Conservation (phyloP, 2,329 filamentous ascomycete species). For the Cryphonectria nitschkei region DNA sequence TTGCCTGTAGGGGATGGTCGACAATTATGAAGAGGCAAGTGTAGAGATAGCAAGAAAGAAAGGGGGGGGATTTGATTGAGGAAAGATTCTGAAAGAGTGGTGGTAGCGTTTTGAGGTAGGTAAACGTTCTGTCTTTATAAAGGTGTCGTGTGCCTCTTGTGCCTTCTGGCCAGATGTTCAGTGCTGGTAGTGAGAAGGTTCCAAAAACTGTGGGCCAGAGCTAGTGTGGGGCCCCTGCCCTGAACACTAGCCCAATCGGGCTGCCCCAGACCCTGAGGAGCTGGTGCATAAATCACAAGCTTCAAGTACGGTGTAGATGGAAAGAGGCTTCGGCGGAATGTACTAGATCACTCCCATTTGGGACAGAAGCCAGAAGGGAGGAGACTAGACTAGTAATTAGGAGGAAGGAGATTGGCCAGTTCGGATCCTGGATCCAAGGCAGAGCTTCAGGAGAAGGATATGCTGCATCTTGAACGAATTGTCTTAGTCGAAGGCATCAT, state of each 20-base stretch:
- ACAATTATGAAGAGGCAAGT: constrained; percentile 1
- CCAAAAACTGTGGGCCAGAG: constrained; percentile 25
- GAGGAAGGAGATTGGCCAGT: not conserved
- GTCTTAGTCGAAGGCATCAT: not conserved
- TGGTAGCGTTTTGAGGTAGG: constrained; percentile 8
- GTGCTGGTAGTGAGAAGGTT: constrained; percentile 13
- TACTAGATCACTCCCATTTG: not conserved
- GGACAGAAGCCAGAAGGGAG: not conserved
- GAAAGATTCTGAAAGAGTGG: not conserved
- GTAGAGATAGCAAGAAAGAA: not conserved
- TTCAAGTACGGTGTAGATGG: not conserved
- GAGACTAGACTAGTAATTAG: not conserved
- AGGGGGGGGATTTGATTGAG: not conserved
- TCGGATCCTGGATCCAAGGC: not conserved
- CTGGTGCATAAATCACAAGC: not conserved
- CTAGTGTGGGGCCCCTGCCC: constrained; percentile 20
- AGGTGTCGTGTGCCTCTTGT: constrained; percentile 23
- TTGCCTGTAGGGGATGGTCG: not conserved
- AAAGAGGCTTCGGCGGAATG: not conserved
- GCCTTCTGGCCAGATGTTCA: constrained; percentile 28
- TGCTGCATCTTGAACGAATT: not conserved
- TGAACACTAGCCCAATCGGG: constrained; percentile 20
- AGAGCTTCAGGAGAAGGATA: not conserved
- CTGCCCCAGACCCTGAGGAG: constrained; percentile 3
- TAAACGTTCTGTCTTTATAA: constrained; percentile 9